Evolutionary conservation across 352 stramenopile species (phyloP), one percentile per base, ranked within the genome.

Genomic region (Phytophthora ohioensis): DNA sequence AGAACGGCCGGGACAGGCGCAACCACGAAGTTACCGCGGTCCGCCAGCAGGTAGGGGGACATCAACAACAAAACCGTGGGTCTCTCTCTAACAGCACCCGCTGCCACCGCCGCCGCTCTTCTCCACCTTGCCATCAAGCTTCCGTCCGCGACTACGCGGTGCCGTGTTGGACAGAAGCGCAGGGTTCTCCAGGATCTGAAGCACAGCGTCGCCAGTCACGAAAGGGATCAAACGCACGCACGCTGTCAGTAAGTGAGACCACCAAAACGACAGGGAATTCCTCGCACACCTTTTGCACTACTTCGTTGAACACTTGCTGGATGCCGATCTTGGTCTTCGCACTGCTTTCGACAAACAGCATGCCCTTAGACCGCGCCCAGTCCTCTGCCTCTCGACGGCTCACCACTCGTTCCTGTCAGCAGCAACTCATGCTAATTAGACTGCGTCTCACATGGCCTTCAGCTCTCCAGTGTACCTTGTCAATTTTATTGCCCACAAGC

Each of bases 331-430:
- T 90, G 67, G 97, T 99, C 80, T 99, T 99, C 8, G 97, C 97
- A 60, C 96, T 99, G 62, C 97, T 98, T 78, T 99, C 97, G 51
- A 99, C 86, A 79, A 99, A 99, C 30, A 99, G 76, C 97, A 99
- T 99, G 48, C 97, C 97, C 78, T 99, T 98, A 57, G 88, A 97
- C 59, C 96, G 79, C 31, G 97, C 97, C 95, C 97, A 99, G 59
- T 97, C 95, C 66, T 99, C 96, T 4, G 94, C 97, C 78, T 98
- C 90, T 73, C 97, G 93, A 36, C 95, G 78, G 51, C 90, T 91
- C 53, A 99, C 95, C 39, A 97, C 90, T 67, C 93, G 85, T 74
- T 97, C 90, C 92, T 99, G 85, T 58, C 79, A 27, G 49, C 36
- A 42, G 5, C n/a, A 62, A 57, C 45, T 43, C 11, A 15, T 35